Conservation (phyloP, 441 rosid genomes). For the Gossypium aridum region DNA sequence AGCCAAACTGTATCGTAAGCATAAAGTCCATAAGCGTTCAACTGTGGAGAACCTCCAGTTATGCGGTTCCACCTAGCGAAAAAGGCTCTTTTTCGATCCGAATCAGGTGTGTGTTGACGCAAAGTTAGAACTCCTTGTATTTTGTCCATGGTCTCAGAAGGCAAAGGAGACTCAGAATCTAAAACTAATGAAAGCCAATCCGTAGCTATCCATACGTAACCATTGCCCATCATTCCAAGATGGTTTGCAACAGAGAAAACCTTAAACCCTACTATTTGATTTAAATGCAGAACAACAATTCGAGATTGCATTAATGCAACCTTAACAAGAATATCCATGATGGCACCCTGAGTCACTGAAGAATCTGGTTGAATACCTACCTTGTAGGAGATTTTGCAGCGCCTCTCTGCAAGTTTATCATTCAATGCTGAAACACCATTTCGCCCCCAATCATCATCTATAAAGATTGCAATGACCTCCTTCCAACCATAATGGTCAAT, state of each 20-base stretch:
- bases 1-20: slow-evolving; percentile 90
- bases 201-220: slow-evolving; percentile 89
- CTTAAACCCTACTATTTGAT: slow-evolving; percentile 39
- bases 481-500: slow-evolving; percentile 68
- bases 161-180: slow-evolving; percentile 54
- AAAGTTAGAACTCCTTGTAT: slow-evolving; percentile 75
- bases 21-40: slow-evolving; percentile 71
- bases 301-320: slow-evolving; percentile 75
- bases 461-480: slow-evolving; percentile 64
- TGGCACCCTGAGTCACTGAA: slow-evolving; percentile 24
- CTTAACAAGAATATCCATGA: slow-evolving; percentile 70
- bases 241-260: slow-evolving; percentile 56
- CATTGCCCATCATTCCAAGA: slow-evolving; percentile 85
- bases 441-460: slow-evolving; percentile 83
- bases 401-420: slow-evolving; percentile 65
- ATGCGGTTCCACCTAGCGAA: slow-evolving; percentile 49
- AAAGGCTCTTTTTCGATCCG: slow-evolving; percentile 47
- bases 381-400: slow-evolving; percentile 65
- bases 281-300: slow-evolving; percentile 59
- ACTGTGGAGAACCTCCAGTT: slow-evolving; percentile 44
- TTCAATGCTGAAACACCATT: slow-evolving; percentile 62
- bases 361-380: slow-evolving; percentile 47
- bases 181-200: slow-evolving; percentile 69
- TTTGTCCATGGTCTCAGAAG: slow-evolving; percentile 51
- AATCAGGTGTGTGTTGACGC: slow-evolving; percentile 75